Evolutionary conservation across 2,329 filamentous ascomycete species (phyloP), one percentile per base, ranked within the genome.

Genomic region (Endocalyx cinctus): DNA sequence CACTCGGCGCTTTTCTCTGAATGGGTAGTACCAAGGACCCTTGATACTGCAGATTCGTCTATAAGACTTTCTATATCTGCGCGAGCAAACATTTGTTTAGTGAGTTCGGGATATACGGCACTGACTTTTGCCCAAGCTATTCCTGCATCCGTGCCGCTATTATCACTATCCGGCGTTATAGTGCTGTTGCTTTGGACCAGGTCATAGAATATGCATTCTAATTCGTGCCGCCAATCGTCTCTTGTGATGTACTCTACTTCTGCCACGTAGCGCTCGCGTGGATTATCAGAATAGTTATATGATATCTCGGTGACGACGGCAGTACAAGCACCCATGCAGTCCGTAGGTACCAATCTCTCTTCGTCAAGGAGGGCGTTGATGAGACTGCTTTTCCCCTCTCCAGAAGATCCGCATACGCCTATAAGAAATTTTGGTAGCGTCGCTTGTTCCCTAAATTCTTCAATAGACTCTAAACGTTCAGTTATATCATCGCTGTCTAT

Each of bases 291-390:
- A 16, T 64, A 12, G 31, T 81, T 81, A 53, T 66, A 80, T 0
- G 67, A 68, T 2, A 82, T 65, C 45, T 82, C 76, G 0, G 76
- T 82, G 1, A 78, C 67, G 0, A 75, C 72, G 0, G 76, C 74
- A 0, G 77, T 82, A 36, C 76, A 81, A 1, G 77, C 77, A 17
- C 73, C 59, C 67, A 80, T 74, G 47, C 75, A 75, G 31, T 48
- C 60, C 0, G 60, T 63, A 0, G 57, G 62, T 1, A 63, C 38
- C 5, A 65, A 42, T 66, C 63, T 12, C 13, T 6, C 34, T 25
- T 55, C 51, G 7, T 34, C 37, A 11, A 45, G 23, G 12, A 51
- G 25, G 2, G 43, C 41, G 29, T 51, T 51, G 27, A 50, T 46
- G 7, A 50, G 27, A 6, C 46, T 48, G 32, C 47, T 51, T 23